These are phyloP conservation scores for Bidens hawaiensis DNA, from an alignment of 140 eudicot species.

Conservation along the genomic window DNA sequence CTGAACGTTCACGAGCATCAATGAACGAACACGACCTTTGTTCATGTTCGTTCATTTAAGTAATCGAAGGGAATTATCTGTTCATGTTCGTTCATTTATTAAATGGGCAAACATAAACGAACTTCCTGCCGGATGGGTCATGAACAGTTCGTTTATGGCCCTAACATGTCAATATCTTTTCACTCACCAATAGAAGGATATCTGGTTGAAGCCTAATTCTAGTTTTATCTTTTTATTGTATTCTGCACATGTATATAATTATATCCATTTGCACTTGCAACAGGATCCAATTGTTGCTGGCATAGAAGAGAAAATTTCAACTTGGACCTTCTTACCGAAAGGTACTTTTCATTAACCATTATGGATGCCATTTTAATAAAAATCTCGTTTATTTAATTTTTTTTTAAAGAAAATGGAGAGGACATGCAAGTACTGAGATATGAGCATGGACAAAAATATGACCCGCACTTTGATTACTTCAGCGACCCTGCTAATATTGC, in stretches of 20 bases:
- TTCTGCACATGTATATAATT: conserved; percentile 2
- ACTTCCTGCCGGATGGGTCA: too few species aligned
- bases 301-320: conserved; percentile 88
- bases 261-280: conserved; percentile 6
- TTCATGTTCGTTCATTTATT: too few species aligned
- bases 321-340: conserved; percentile 96
- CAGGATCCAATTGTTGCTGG: conserved; percentile 89
- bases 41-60: too few species aligned
- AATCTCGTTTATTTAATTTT: neutral
- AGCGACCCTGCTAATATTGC: conserved; percentile 78
- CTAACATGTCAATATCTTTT: too few species aligned
- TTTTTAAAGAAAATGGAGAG: conserved; percentile 72
- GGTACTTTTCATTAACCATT: conserved; percentile 40
- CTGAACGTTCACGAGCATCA: too few species aligned
- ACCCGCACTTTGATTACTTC: conserved; percentile 83
- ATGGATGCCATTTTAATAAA: conserved; percentile 8
- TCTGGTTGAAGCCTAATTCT: neutral
- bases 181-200: neutral
- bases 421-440: conserved; percentile 84
- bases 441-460: conserved; percentile 90
- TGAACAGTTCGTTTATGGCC: too few species aligned
- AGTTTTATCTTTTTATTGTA: neutral
- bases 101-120: too few species aligned
- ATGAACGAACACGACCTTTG: too few species aligned
- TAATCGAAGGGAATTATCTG: too few species aligned